Conservation (phyloP, 768 basidiomycete species). For the Phaeotremella skinneri region DNA sequence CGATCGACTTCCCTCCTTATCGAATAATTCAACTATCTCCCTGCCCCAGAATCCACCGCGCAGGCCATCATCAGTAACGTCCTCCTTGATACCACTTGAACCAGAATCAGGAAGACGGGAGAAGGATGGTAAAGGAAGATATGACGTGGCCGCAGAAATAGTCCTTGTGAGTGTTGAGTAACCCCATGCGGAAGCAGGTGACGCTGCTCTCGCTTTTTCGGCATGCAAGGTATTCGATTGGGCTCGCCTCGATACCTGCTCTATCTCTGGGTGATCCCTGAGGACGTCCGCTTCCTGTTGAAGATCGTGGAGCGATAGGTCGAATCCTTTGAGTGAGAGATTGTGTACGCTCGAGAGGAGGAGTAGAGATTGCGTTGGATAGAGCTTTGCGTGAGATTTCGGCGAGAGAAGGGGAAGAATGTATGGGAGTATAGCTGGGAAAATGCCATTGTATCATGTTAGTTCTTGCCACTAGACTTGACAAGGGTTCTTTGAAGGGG, state of each 20-base stretch:
- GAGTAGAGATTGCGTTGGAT: slow-evolving; percentile 27
- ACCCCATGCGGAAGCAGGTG: slow-evolving; percentile 12
- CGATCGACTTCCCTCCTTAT: slow-evolving; percentile 9
- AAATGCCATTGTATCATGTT: not conserved
- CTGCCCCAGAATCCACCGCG: slow-evolving; percentile 26
- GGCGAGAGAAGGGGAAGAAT: slow-evolving; percentile 40
- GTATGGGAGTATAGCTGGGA: slow-evolving; percentile 25
- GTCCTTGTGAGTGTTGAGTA: slow-evolving; percentile 16
- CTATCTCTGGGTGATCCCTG: slow-evolving; percentile 11
- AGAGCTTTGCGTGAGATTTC: slow-evolving; percentile 38
- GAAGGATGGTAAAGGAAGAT: slow-evolving; percentile 11
- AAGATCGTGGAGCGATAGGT: slow-evolving; percentile 21
- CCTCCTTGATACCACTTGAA: not conserved
- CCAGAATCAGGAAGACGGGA: not conserved
- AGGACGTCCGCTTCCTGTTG: slow-evolving; percentile 25
- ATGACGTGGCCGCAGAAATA: slow-evolving; percentile 14
- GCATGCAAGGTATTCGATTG: not conserved
- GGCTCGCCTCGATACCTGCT: not conserved
- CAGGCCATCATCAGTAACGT: not conserved
- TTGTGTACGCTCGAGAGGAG: slow-evolving; percentile 16
- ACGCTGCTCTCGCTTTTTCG: slow-evolving; percentile 11
- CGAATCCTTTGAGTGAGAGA: slow-evolving; percentile 25
- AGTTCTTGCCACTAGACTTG: not conserved
- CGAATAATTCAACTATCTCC: slow-evolving; percentile 15
- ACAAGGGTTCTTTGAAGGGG: too few species aligned